Evolutionary conservation across 768 basidiomycete genomes (phyloP), one percentile per base, ranked within the genome.

Genomic region (Russula earlei): DNA sequence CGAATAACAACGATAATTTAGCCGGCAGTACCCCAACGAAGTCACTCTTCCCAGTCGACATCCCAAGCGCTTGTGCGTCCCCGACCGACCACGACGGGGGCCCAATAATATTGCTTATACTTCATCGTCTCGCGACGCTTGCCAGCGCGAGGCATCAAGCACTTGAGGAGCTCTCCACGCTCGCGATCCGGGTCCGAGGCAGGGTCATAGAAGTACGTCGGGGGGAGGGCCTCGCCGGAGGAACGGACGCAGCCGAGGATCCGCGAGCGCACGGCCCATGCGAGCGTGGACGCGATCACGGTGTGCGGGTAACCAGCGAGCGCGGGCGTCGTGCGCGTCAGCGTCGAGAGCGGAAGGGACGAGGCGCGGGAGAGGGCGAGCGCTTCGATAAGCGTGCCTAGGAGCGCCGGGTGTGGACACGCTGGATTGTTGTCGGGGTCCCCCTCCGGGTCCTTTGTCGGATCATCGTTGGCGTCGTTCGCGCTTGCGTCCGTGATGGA

Each of bases 51-150:
- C 62, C 62, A 62, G 22, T 62, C 62, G 17, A 61, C 62, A 20
- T 62, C 62, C 62, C 62, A 62, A 22, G 37, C 50, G 29, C 54
- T 36, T 36, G 59, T 40, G 36, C 48, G 46, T 2, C 55, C 49
- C 15, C 61, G 59, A 45, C 59, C 52, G 22, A 62, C 40, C 20
- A 56, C 47, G 22, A 90, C 69, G 9, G 87, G 87, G 27, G 76
- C 75, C 71, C 82, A 90, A 69, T 90, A 91, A 70, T 91, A 91
- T 67, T 87, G 84, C 68, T 90, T 90, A 59, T 84, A 85, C 70
- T 87, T 84, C 76, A 84, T 88, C 67, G 86, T 90, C 69, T 81
- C 85, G 45, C 71, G 82, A 52, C 87, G 71, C 70, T 88, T 90
- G 52, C 75, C 84, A 20, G 82, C 77, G 14, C 84, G 79, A 1